Percentiles rank a stretch among this genome's conserved stretches.
These are phyloP conservation scores for Naganishia sp. DNA, from an alignment of 1,284 basidiomycete species.

Conservation along the genomic window DNA sequence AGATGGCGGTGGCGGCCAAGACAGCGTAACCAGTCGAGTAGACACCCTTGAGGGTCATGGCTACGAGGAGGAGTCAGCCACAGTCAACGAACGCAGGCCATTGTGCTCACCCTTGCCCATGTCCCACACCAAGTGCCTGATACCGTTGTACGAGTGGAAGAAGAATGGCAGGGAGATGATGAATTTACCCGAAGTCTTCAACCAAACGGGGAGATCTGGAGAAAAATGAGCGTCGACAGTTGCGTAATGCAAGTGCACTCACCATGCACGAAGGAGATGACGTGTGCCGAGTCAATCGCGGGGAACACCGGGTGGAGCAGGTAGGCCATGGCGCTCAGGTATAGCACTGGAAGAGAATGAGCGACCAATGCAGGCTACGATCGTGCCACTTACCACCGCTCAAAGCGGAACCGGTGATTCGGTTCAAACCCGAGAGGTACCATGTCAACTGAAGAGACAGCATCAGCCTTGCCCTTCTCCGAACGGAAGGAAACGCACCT, in stretches of 20 bases:
- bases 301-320: slow-evolving; percentile 72
- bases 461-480: slow-evolving; percentile 20
- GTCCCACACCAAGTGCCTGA: slow-evolving; percentile 93
- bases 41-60: slow-evolving; percentile 73
- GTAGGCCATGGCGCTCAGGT: slow-evolving; percentile 85
- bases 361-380: neutral
- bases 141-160: slow-evolving; percentile 87
- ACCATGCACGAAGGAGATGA: slow-evolving; percentile 58
- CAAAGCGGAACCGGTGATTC: slow-evolving; percentile 77
- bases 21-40: slow-evolving; percentile 81
- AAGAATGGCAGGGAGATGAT: slow-evolving; percentile 79
- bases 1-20: slow-evolving; percentile 73
- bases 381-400: slow-evolving; percentile 66
- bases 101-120: slow-evolving; percentile 73
- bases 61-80: slow-evolving; percentile 54
- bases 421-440: slow-evolving; percentile 80
- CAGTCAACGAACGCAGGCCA: neutral
- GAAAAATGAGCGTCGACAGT: neutral
- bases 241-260: neutral
- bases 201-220: slow-evolving; percentile 63
- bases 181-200: slow-evolving; percentile 74
- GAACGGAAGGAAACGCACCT: slow-evolving; percentile 57
- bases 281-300: slow-evolving; percentile 67
- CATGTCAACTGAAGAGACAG: slow-evolving; percentile 63
- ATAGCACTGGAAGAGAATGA: slow-evolving; percentile 64